Percentiles rank a stretch among this genome's conserved stretches.
Conservation (phyloP, 805 yeast species). For the Wickerhamomyces rabaulensis region DNA sequence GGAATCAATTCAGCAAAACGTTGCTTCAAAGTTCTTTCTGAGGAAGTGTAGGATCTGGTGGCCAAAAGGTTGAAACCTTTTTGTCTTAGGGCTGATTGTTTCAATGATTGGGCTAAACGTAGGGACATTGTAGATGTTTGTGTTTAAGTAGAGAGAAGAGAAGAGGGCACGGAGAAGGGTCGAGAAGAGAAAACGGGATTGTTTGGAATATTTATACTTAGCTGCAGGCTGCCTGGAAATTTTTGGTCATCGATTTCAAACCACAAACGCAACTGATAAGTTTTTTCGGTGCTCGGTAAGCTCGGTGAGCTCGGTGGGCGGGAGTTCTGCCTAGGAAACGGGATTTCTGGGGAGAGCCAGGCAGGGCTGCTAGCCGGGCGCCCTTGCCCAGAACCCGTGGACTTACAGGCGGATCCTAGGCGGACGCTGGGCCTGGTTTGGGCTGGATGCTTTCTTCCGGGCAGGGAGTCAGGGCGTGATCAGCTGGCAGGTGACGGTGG, state of each 20-base stretch:
- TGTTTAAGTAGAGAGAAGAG: not conserved
- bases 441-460: too few species aligned
- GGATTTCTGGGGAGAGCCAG: not conserved
- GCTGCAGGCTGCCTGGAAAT: not conserved
- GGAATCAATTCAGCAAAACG: slow-evolving; percentile 92
- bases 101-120: slow-evolving; percentile 8
- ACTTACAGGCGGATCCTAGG: not conserved
- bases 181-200: not conserved
- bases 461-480: too few species aligned
- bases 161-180: not conserved
- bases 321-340: not conserved
- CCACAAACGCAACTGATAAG: not conserved
- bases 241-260: not conserved
- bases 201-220: not conserved
- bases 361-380: too few species aligned
- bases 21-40: slow-evolving; percentile 76
- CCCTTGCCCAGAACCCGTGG: too few species aligned
- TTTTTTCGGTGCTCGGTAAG: not conserved
- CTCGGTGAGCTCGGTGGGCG: not conserved
- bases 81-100: slow-evolving; percentile 3
- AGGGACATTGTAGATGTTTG: slow-evolving; percentile 3
- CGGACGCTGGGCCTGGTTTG: not conserved
- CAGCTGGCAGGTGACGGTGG: too few species aligned
- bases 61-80: slow-evolving; percentile 11
- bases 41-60: slow-evolving; percentile 22